A percentile compares a stretch with the other conserved stretches of the same genome.
These are phyloP conservation scores for Starmerella kuoi DNA, from an alignment of 805 yeast species.

Conservation along the genomic window DNA sequence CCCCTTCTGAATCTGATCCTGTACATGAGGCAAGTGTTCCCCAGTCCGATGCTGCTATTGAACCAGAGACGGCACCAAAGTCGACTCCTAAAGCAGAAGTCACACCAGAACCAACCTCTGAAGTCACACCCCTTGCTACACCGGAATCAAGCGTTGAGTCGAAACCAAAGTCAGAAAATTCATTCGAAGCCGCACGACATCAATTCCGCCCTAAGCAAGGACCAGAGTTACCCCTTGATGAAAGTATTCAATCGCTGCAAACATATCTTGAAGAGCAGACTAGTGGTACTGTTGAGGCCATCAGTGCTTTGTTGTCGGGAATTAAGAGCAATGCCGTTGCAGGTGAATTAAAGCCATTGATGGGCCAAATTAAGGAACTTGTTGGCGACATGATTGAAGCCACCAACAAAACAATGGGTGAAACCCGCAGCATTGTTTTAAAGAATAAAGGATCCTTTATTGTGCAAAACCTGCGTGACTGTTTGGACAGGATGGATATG, in stretches of 20 bases:
- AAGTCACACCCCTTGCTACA: background rate
- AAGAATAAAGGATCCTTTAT: slow-evolving; percentile 90
- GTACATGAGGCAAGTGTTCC: background rate
- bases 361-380: slow-evolving; percentile 63
- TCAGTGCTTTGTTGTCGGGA: slow-evolving; percentile 60
- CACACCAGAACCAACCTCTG: background rate
- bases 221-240: slow-evolving; percentile 45
- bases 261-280: slow-evolving; percentile 87
- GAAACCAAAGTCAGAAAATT: too few species aligned
- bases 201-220: slow-evolving; percentile 5
- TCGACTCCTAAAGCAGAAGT: background rate
- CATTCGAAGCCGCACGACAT: too few species aligned
- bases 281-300: slow-evolving; percentile 77
- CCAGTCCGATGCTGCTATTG: background rate
- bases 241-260: slow-evolving; percentile 71
- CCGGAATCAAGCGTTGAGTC: background rate
- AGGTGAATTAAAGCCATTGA: slow-evolving; percentile 58
- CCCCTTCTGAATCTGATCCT: background rate
- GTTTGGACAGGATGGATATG: slow-evolving; percentile 67
- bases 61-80: background rate
- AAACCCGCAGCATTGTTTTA: slow-evolving; percentile 69
- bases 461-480: slow-evolving; percentile 72
- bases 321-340: slow-evolving; percentile 46
- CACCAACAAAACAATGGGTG: slow-evolving; percentile 75
- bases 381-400: slow-evolving; percentile 84